phyloP scores from a whole-genome alignment of 768 basidiomycete genomes.

The Calocybe indica region DNA sequence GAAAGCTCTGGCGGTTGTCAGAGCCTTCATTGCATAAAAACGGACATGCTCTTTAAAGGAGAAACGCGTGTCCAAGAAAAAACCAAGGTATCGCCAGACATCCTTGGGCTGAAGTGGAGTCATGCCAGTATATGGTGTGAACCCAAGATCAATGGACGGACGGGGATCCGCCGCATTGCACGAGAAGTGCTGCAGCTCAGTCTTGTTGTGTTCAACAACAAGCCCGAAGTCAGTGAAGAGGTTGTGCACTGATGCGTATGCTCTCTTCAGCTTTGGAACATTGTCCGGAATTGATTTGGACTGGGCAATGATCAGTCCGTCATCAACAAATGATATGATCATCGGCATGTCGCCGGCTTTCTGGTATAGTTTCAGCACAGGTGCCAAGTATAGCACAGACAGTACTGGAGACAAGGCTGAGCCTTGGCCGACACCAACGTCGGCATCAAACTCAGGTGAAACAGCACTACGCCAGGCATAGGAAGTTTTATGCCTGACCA shows the following conservation, averaged over 20 bases:
- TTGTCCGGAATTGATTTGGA: background rate
- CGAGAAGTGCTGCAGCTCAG: background rate
- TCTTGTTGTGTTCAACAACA: background rate
- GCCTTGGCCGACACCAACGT: background rate
- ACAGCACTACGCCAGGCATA: too few relatives aligned
- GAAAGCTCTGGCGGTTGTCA: background rate
- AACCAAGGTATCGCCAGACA: background rate
- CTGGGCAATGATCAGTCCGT: background rate
- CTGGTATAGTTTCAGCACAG: background rate
- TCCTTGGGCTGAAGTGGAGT: background rate
- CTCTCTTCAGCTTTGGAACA: background rate
- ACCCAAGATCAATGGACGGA: background rate
- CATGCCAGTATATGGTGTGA: background rate
- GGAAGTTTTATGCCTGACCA: too few relatives aligned
- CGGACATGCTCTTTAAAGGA: background rate
- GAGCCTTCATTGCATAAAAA: background rate
- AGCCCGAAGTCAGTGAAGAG: background rate
- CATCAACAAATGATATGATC: background rate
- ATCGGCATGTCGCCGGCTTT: too few relatives aligned
- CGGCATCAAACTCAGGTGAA: background rate
- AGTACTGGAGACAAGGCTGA: background rate
- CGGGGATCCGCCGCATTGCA: too few relatives aligned
- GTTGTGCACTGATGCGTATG: background rate
- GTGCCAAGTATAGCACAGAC: background rate
- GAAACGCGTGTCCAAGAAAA: background rate